phyloP scores from a whole-genome alignment of 2,329 filamentous ascomycete genomes.

The Leptographium procerum region DNA sequence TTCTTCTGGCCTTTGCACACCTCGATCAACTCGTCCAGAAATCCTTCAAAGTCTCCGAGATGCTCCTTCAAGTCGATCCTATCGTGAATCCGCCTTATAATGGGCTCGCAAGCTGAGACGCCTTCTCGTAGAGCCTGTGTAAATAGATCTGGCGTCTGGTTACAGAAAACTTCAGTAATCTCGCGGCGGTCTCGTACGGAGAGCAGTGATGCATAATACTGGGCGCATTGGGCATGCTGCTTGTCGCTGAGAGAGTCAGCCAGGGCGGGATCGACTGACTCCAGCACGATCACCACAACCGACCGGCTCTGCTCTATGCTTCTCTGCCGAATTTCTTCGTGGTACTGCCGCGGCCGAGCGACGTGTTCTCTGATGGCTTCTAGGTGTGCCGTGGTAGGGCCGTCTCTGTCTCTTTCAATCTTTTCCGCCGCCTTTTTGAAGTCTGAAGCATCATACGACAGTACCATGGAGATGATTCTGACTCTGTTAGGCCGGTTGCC shows the following conservation, averaged over 20 bases:
- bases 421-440: slow-evolving; percentile 54
- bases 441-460: slow-evolving; percentile 62
- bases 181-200: slow-evolving; percentile 63
- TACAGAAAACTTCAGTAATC: slow-evolving; percentile 56
- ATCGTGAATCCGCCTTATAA: slow-evolving; percentile 62
- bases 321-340: slow-evolving; percentile 44
- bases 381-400: slow-evolving; percentile 49
- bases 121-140: slow-evolving; percentile 55
- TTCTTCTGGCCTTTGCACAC: slow-evolving; percentile 28
- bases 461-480: slow-evolving; percentile 61
- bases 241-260: slow-evolving; percentile 37
- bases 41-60: slow-evolving; percentile 53
- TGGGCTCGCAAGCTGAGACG: slow-evolving; percentile 59
- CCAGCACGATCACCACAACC: slow-evolving; percentile 56
- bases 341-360: slow-evolving; percentile 38
- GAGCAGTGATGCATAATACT: slow-evolving; percentile 61
- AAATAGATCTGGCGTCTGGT: slow-evolving; percentile 58
- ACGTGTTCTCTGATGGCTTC: slow-evolving; percentile 49
- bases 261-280: slow-evolving; percentile 34
- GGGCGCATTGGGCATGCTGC: slow-evolving; percentile 53
- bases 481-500: neutral
- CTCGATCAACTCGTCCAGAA: slow-evolving; percentile 61
- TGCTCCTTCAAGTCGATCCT: slow-evolving; percentile 60
- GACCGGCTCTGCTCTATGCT: slow-evolving; percentile 43
- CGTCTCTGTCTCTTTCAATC: slow-evolving; percentile 50